Base-by-base conservation (phyloP, 805 yeast genomes). In the Candida caryicola region DNA sequence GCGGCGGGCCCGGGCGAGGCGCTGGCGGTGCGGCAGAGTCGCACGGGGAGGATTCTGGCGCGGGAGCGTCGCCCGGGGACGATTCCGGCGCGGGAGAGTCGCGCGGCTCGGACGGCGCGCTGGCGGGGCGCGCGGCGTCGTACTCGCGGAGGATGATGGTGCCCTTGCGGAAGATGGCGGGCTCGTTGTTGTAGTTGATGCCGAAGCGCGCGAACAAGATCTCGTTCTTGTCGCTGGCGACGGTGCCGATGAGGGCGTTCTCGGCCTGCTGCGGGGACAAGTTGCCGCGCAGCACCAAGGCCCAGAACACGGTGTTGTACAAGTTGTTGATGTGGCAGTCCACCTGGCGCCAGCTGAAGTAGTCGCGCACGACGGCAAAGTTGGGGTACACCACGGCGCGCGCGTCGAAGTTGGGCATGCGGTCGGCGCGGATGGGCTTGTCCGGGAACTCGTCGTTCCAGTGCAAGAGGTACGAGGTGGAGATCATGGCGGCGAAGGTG, bases 271-370 rank as follows among this genome's bases (percentile, higher is more conserved):
- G 77, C 0, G 95, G 79, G 0, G 83, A 74, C 61, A 85, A 40
- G 0, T 81, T 82, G 13, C 93, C 89, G 44, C 74, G 69, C 14
- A 67, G 55, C 0, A 93, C 91, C 51, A 93, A 68, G 4, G 79
- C 70, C 99, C 99, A 93, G 57, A 93, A 93, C 0, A 88, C 70
- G 0, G 99, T 93, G 55, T 93, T 93, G 67, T 91, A 93, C 43
- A 93, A 62, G 58, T 93, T 93, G 59, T 93, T 93, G 39, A 93
- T 93, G 63, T 93, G 99, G 36, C 93, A 93, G 57, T 93, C 99
- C 1, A 83, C 98, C 56, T 87, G 97, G 48, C 99, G 74, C 99
- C 99, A 93, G 40, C 85, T 68, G 46, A 93, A 75, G 56, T 93
- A 93, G 59, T 91, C 98, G 39, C 86, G 70, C 1, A 91, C 68